A percentile compares a stretch with the other conserved stretches of the same genome.
phyloP scores from a whole-genome alignment of 108 stramenopile species.

The Pseudonitzschia pungens region DNA sequence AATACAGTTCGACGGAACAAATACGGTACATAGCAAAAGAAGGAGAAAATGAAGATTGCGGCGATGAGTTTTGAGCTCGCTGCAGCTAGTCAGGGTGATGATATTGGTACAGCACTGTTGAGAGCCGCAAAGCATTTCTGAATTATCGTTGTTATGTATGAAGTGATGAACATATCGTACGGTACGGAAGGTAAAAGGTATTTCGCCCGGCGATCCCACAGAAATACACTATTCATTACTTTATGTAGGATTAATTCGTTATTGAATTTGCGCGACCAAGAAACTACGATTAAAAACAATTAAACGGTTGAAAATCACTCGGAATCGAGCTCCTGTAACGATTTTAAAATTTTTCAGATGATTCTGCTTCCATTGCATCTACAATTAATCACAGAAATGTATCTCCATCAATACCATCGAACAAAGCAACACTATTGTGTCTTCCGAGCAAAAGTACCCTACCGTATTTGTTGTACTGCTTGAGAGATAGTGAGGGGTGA shows the following conservation, averaged over 20 bases:
- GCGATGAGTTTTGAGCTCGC: too few species aligned
- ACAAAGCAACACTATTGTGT: not conserved
- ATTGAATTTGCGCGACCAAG: not conserved
- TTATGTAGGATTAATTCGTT: not conserved
- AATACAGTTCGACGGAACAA: too few species aligned
- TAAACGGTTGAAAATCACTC: not conserved
- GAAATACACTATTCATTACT: not conserved
- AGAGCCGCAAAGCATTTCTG: too few species aligned
- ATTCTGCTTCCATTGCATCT: not conserved
- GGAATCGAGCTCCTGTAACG: not conserved
- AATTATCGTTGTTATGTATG: too few species aligned
- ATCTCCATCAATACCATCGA: not conserved
- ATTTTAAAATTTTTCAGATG: slow-evolving; percentile 7
- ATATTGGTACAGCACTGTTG: too few species aligned
- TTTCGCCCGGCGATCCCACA: not conserved
- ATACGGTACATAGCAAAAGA: too few species aligned
- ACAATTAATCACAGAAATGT: not conserved
- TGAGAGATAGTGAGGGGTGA: not conserved
- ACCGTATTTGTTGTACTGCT: not conserved
- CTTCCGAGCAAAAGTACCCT: not conserved
- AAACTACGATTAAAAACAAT: not conserved
- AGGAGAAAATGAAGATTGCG: too few species aligned
- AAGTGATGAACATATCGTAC: too few species aligned
- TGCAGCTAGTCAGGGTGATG: too few species aligned
- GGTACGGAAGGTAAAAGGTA: not conserved